Percentiles rank a stretch among this genome's conserved stretches.
phyloP scores from a whole-genome alignment of 345 rosid genomes.

The Gossypium thurberi region DNA sequence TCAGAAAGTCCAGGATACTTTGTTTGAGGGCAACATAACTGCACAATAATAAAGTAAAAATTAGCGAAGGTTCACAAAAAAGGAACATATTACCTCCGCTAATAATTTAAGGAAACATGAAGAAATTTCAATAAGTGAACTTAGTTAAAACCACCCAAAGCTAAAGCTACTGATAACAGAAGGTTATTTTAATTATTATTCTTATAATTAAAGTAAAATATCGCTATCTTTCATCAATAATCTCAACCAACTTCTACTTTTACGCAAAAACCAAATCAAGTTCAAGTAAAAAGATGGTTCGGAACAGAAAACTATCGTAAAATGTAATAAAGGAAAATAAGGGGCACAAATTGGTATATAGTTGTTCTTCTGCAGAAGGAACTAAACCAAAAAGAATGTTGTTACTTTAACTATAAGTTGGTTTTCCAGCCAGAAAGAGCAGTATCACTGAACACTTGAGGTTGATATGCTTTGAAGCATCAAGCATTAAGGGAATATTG shows the following conservation, averaged over 20 bases:
- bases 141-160: background rate
- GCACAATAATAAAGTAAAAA: slow-evolving; percentile 24
- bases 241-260: background rate
- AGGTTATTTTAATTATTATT: background rate
- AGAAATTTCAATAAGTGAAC: background rate
- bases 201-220: background rate
- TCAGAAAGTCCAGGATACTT: slow-evolving; percentile 39
- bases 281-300: background rate
- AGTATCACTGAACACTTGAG: background rate
- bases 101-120: background rate
- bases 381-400: background rate
- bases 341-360: background rate
- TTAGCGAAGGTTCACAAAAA: background rate
- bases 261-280: background rate
- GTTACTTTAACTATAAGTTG: background rate
- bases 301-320: background rate
- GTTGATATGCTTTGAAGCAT: background rate
- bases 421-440: background rate
- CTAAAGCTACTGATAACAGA: background rate
- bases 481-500: background rate
- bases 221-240: background rate
- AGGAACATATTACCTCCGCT: background rate
- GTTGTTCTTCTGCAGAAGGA: background rate
- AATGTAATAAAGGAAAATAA: background rate
- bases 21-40: slow-evolving; percentile 38